Conservation (phyloP, 2,329 filamentous ascomycete species). For the Aspergillus phoenicis region DNA sequence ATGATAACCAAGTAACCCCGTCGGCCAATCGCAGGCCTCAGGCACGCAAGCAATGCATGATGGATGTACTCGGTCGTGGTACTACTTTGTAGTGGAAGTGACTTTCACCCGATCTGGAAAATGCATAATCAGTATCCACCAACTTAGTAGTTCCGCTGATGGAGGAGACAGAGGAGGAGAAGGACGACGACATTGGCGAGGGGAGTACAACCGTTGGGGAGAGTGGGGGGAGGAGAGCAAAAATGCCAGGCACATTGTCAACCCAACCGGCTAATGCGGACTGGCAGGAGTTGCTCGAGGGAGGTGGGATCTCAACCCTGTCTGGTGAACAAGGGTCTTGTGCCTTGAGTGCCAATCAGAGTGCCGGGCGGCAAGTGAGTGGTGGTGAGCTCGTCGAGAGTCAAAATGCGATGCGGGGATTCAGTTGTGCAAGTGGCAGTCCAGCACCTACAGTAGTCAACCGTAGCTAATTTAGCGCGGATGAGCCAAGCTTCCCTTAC, state of each 20-base stretch:
- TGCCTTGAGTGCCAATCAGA: constrained; percentile 11
- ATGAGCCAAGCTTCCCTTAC: constrained; percentile 29
- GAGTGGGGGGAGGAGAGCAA: constrained; percentile 4
- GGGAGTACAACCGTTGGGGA: constrained; percentile 4
- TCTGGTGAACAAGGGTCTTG: constrained; percentile 9
- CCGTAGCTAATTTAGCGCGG: constrained; percentile 17
- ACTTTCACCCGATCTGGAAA: constrained; percentile 18
- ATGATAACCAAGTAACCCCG: neutral
- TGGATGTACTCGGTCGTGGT: neutral
- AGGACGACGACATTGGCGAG: neutral
- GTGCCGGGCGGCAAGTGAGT: neutral
- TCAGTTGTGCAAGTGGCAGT: constrained; percentile 1
- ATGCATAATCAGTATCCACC: constrained; percentile 9
- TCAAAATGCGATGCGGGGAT: constrained; percentile 13
- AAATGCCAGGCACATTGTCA: constrained; percentile 5
- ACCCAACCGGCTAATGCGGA: constrained; percentile 5
- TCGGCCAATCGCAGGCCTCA: neutral
- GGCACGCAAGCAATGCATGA: neutral
- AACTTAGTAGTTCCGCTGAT: no score
- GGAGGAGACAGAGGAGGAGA: neutral
- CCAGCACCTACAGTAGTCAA: constrained; percentile 19
- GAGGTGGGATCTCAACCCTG: neutral
- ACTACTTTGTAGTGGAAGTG: constrained; percentile 3
- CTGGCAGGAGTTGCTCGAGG: neutral
- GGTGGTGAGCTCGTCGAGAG: neutral